Evolutionary conservation across 805 yeast species (phyloP).

Genomic region (Isabelozyma gotoi): DNA sequence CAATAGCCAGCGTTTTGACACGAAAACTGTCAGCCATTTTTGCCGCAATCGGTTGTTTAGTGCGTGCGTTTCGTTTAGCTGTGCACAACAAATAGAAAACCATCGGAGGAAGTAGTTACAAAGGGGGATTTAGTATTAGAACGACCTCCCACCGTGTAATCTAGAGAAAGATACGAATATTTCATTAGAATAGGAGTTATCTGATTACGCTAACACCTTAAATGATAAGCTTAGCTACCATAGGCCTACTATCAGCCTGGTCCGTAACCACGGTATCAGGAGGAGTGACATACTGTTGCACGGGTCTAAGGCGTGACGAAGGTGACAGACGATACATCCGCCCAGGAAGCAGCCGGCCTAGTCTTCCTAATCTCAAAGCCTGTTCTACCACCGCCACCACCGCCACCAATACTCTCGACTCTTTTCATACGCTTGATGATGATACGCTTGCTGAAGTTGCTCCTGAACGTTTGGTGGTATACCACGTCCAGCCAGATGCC

Average conservation of each 20-base stretch:
- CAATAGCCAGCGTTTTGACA: not conserved
- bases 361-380: not conserved
- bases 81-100: not conserved
- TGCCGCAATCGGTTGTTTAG: not conserved
- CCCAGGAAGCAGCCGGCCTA: not conserved
- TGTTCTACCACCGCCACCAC: not conserved
- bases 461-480: not conserved
- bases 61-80: not conserved
- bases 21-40: not conserved
- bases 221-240: conserved; percentile 1
- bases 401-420: not conserved
- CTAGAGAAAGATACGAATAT: too few relatives aligned
- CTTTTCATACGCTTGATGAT: not conserved
- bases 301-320: not conserved
- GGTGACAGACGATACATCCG: not conserved
- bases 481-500: not conserved
- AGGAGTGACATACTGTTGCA: not conserved
- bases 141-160: too few relatives aligned
- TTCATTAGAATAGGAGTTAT: too few relatives aligned
- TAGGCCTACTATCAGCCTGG: not conserved
- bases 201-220: too few relatives aligned
- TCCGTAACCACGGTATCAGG: not conserved
- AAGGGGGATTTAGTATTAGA: not conserved
- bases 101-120: not conserved
- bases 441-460: not conserved